Base-by-base conservation (phyloP, 2,329 filamentous ascomycete species). In the Colletotrichum lindemuthianum region DNA sequence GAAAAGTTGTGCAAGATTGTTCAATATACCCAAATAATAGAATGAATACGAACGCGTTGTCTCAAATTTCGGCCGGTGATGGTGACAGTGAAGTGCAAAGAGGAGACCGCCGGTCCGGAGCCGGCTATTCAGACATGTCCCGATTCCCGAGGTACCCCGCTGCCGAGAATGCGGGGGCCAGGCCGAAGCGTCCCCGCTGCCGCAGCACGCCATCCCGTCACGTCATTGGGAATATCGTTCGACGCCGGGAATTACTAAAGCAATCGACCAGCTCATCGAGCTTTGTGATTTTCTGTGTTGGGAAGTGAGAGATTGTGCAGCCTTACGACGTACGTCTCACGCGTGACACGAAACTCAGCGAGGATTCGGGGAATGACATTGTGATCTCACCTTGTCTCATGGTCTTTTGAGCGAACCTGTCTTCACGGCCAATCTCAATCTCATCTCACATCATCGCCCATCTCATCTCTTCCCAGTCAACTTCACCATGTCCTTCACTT, bases 401-500 rank as follows among this genome's bases (percentile, higher is more conserved):
- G 24, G 24, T 24, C 24, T 24, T 24, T 24, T 24, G 24, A 24
- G 24, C 24, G 24, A 24, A 24, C 4, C 24, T 24, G 24, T 24
- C 24, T 24, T 24, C 24, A 24, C 24, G 24, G 24, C 24, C 24
- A 24, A 24, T 24, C 2, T 24, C 24, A 24, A 24, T 24, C 24
- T 24, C 24, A 24, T 24, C 5, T 24, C 24, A 24, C 24, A 24
- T 24, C 24, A 24, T 24, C 24, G 24, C 24, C 24, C 24, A 24
- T 5, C 24, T 24, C 24, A 24, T 5, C 24, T 24, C 24, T 24
- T 24, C 24, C 9, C 4, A 13, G 24, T 24, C 15, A 32, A 13
- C 47, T 8, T 8, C 45, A 50, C 15, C 33, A 89, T 89, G 87
- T 88, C 89, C 1, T 96, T 96, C 79, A 89, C 86, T 2, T 84